A percentile compares a stretch with the other conserved stretches of the same genome.
phyloP scores from a whole-genome alignment of 1,139 yeast species.

The Candida sojae region DNA sequence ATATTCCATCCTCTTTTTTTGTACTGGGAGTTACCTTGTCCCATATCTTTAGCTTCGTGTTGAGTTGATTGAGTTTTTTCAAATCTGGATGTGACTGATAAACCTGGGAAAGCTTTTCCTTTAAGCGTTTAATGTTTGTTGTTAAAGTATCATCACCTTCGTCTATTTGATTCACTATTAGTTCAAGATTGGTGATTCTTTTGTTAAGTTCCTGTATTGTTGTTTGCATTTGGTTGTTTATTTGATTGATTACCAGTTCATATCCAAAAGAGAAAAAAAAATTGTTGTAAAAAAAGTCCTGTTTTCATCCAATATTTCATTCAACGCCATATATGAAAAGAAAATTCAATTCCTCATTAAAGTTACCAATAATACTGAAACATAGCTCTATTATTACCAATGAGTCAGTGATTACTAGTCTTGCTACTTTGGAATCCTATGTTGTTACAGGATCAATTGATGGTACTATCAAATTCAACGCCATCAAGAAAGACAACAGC shows the following conservation, averaged over 20 bases:
- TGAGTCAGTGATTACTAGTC: background rate
- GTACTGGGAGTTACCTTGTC: conserved; percentile 6
- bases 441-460: conserved; percentile 1
- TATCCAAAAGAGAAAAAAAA: background rate
- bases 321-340: background rate
- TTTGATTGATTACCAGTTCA: background rate
- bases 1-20: conserved; percentile 1
- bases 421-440: background rate
- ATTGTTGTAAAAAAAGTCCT: too few relatives aligned
- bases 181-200: conserved; percentile 1
- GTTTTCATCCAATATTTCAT: background rate
- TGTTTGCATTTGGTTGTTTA: background rate
- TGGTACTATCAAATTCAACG: conserved; percentile 2
- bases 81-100: conserved; percentile 25
- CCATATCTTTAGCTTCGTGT: conserved; percentile 21
- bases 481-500: background rate
- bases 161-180: background rate
- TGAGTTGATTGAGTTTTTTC: conserved; percentile 20
- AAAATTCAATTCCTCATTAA: background rate
- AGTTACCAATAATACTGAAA: background rate
- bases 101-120: conserved; percentile 15
- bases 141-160: background rate
- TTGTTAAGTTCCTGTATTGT: background rate
- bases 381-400: background rate
- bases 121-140: conserved; percentile 8